Base-by-base conservation (phyloP, 2,329 filamentous ascomycete species). In the Massarina eburnea region DNA sequence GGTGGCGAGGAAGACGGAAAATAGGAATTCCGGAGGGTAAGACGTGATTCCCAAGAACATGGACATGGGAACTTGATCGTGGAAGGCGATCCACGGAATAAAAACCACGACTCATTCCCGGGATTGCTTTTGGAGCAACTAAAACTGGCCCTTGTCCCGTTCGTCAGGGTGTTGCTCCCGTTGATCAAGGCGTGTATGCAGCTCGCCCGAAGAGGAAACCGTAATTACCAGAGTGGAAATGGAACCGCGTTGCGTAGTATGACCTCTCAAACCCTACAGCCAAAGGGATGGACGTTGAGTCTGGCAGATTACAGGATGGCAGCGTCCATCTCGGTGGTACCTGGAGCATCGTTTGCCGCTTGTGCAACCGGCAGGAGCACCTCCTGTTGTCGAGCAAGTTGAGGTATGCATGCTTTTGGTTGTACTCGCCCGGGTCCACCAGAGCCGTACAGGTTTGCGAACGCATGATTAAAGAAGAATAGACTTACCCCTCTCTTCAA, bases 401-500 rank as follows among this genome's bases (percentile, higher is more conserved):
- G 22, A 26, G 22, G 26, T 22, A 43, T 40, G 41, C 19, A 40
- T 37, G 30, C 26, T 43, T 36, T 64, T 62, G 46, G 46, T 57
- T 54, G 48, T 58, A 41, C 38, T 45, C 22, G 41, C 49, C 37
- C 41, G 45, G 24, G 39, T 37, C 21, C 38, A 48, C 54, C 52
- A 53, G 48, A 46, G 41, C 41, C 43, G 44, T 53, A 57, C 52
- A 48, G 52, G 37, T 52, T 48, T 38, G 43, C 39, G 38, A 45
- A 51, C 38, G 41, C 42, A 46, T 41, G 43, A 49, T 44, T 27
- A 49, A 44, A 51, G 17, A 10, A 50, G 43, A 37, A 27, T 48
- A 32, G 29, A 59, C 71, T 68, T 86, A 72, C 86, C 84, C 68
- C 85, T 82, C 44, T 80, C 79, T 53, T 80, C 75, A 54, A 96